Conservation (phyloP, 345 rosid genomes). For the Aethionema arabicum region DNA sequence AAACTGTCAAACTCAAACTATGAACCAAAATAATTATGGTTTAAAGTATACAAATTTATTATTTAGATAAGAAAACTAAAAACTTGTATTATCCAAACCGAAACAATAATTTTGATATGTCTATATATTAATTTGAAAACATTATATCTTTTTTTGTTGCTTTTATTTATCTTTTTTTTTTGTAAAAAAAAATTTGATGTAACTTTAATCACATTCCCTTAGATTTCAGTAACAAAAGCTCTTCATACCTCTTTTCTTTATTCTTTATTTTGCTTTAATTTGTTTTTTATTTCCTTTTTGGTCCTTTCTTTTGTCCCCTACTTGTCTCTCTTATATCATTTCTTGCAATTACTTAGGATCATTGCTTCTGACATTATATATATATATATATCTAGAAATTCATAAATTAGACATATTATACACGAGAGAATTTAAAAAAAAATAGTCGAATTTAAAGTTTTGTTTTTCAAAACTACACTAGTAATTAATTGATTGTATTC, state of each 20-base stretch:
- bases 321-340: constrained; percentile 27
- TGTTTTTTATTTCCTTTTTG: constrained; percentile 1
- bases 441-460: too few relatives aligned
- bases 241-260: constrained; percentile 26
- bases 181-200: constrained; percentile 26
- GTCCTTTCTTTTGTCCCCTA: constrained; percentile 32
- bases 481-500: too few relatives aligned
- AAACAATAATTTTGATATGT: background rate
- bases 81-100: background rate
- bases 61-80: too few relatives aligned
- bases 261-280: constrained; percentile 19
- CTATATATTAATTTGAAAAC: constrained; percentile 7
- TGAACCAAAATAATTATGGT: too few relatives aligned
- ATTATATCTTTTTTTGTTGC: constrained; percentile 35
- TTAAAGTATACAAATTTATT: constrained; percentile 9
- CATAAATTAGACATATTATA: too few relatives aligned
- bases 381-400: background rate
- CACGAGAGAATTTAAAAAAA: too few relatives aligned
- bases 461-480: too few relatives aligned
- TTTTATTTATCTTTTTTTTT: constrained; percentile 28
- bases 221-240: constrained; percentile 45
- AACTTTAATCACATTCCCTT: constrained; percentile 49
- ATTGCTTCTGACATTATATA: background rate
- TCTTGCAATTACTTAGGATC: background rate
- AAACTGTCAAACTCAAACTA: too few relatives aligned